These are phyloP conservation scores for Wickerhamomyces bisporus DNA, from an alignment of 805 yeast species.

Conservation along the genomic window DNA sequence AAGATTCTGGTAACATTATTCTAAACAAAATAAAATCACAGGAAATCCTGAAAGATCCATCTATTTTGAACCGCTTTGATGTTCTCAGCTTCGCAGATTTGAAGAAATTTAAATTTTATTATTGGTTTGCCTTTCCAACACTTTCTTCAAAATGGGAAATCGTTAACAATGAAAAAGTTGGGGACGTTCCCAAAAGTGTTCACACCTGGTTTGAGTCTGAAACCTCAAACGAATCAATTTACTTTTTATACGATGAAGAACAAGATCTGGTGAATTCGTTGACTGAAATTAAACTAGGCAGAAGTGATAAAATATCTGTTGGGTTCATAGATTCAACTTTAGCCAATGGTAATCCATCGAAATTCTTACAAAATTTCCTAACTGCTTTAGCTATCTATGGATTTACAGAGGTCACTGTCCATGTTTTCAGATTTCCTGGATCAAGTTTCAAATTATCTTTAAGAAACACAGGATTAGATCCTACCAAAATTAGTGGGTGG, in stretches of 20 bases:
- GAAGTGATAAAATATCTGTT: constrained; percentile 12
- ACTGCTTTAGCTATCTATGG: constrained; percentile 38
- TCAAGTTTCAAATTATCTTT: constrained; percentile 27
- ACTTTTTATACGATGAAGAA: constrained; percentile 22
- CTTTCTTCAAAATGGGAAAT: constrained; percentile 47
- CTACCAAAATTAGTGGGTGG: constrained; percentile 70
- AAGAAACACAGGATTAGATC: constrained; percentile 8
- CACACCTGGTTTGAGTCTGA: constrained; percentile 11
- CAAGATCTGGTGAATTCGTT: constrained; percentile 13
- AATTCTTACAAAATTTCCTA: constrained; percentile 55
- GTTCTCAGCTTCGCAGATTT: constrained; percentile 78
- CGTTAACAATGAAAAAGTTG: constrained; percentile 2
- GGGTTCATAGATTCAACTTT: constrained; percentile 38
- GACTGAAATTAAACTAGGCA: constrained; percentile 16
- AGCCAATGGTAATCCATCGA: constrained; percentile 37
- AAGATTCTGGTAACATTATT: constrained; percentile 31
- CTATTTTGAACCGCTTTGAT: constrained; percentile 36
- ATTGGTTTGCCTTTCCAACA: constrained; percentile 85
- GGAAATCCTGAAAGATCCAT: constrained; percentile 34
- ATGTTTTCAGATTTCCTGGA: constrained; percentile 33
- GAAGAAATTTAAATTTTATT: constrained; percentile 79
- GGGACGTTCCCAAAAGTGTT: constrained; percentile 9
- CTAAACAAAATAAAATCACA: constrained; percentile 27
- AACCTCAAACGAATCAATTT: constrained; percentile 21
- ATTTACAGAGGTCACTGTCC: constrained; percentile 29